Evolutionary conservation across 202 grass and related monocot genomes (phyloP).

Genomic region (Panicum virgatum): DNA sequence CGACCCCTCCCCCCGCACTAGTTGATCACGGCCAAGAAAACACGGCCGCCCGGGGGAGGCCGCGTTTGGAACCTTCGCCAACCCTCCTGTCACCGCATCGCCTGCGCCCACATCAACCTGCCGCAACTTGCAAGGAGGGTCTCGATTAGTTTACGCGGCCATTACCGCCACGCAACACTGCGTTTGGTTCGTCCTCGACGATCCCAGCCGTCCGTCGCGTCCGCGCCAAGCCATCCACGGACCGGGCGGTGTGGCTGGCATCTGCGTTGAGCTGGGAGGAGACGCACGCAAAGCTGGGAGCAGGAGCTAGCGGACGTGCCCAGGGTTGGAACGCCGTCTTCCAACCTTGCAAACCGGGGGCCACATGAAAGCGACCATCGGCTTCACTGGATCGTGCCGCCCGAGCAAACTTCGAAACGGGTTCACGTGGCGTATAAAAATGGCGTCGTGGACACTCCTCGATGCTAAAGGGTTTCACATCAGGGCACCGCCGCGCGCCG

Average conservation of each 20-base stretch:
- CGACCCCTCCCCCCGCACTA: conserved; percentile 16
- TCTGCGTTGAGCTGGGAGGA: background rate
- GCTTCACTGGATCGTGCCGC: conserved; percentile 13
- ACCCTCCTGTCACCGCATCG: background rate
- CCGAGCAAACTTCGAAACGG: background rate
- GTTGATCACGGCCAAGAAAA: conserved; percentile 29
- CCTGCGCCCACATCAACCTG: conserved; percentile 32
- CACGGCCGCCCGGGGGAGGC: conserved; percentile 40
- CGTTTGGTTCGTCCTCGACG: background rate
- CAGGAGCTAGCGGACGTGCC: background rate
- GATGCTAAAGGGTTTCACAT: background rate
- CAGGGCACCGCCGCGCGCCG: background rate
- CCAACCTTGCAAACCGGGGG: conserved; percentile 14
- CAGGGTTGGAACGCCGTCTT: background rate
- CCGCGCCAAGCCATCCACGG: background rate
- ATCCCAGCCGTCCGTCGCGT: background rate
- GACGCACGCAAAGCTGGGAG: background rate
- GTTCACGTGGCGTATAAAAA: conserved; percentile 27
- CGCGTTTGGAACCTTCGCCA: conserved; percentile 32
- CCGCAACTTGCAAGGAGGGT: conserved; percentile 24
- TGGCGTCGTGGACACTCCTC: background rate
- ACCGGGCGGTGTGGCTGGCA: background rate
- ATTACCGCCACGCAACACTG: background rate
- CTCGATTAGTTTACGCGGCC: background rate
- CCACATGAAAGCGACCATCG: background rate